A percentile compares a stretch with the other conserved stretches of the same genome.
Conservation (phyloP, 2,329 filamentous ascomycete genomes). For the Thielaviopsis ethacetica region DNA sequence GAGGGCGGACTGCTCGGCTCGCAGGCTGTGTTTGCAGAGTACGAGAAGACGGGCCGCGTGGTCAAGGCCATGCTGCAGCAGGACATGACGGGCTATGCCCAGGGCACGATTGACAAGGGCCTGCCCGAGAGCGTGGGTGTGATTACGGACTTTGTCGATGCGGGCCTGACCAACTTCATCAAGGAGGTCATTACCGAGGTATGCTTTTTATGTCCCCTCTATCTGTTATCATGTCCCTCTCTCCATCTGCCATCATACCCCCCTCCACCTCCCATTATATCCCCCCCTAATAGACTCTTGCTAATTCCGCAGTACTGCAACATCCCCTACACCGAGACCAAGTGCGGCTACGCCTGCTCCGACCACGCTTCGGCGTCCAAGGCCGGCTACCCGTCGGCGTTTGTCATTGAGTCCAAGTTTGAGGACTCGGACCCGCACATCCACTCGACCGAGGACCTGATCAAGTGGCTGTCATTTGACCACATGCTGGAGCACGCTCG, state of each 20-base stretch:
- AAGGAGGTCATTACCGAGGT: slow-evolving; percentile 66
- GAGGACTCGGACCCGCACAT: slow-evolving; percentile 51
- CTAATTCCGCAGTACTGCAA: slow-evolving; percentile 48
- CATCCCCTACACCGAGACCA: slow-evolving; percentile 73
- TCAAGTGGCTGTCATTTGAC: slow-evolving; percentile 50
- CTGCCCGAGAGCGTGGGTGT: slow-evolving; percentile 76
- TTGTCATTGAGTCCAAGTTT: slow-evolving; percentile 46
- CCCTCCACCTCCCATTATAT: too few relatives aligned
- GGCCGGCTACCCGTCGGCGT: slow-evolving; percentile 48
- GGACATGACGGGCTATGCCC: slow-evolving; percentile 88
- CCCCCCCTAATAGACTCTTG: too few relatives aligned
- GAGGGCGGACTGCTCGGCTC: slow-evolving; percentile 77
- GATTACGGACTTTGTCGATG: slow-evolving; percentile 81
- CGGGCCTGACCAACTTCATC: slow-evolving; percentile 71
- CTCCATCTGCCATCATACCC: too few relatives aligned
- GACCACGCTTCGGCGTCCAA: slow-evolving; percentile 55
- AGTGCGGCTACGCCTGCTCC: slow-evolving; percentile 75
- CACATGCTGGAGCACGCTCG: slow-evolving; percentile 50
- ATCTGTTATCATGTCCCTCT: too few relatives aligned
- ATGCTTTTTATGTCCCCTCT: slow-evolving; percentile 14
- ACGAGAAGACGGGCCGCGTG: slow-evolving; percentile 54
- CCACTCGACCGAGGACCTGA: slow-evolving; percentile 55
- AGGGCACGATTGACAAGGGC: slow-evolving; percentile 68
- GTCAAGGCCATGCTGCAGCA: slow-evolving; percentile 97
- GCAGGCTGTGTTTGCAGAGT: slow-evolving; percentile 74